Evolutionary conservation across 495 filamentous ascomycete genomes (phyloP).

Genomic region (Niebla homalea): DNA sequence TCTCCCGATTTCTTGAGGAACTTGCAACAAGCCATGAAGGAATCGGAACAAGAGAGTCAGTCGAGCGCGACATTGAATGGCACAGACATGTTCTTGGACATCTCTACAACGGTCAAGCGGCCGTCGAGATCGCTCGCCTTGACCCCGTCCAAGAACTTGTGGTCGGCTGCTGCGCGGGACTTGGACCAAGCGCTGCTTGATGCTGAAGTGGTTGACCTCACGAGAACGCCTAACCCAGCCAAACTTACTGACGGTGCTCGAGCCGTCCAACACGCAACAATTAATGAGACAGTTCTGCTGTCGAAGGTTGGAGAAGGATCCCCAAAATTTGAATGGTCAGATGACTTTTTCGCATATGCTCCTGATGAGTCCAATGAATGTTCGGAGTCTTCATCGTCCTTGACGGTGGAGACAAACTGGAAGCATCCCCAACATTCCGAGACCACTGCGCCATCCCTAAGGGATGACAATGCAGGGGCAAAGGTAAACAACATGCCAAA

Average conservation of each 20-base stretch:
- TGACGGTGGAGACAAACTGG: not conserved
- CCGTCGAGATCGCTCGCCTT: slow-evolving; percentile 18
- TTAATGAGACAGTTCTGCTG: too few species aligned
- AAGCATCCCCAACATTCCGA: not conserved
- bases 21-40: slow-evolving; percentile 53
- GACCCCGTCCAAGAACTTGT: slow-evolving; percentile 35
- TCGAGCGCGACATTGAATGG: not conserved
- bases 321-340: too few species aligned
- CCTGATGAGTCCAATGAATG: too few species aligned
- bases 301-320: too few species aligned
- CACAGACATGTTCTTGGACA: not conserved
- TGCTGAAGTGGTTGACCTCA: slow-evolving; percentile 42
- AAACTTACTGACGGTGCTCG: too few species aligned
- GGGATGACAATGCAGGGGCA: not conserved
- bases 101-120: not conserved
- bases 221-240: slow-evolving; percentile 22
- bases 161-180: slow-evolving; percentile 57
- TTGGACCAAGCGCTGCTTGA: slow-evolving; percentile 45
- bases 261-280: too few species aligned
- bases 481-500: slow-evolving; percentile 36
- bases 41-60: slow-evolving; percentile 32
- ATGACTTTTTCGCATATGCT: too few species aligned
- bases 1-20: slow-evolving; percentile 56
- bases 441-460: not conserved
- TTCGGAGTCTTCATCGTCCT: not conserved